Conservation (phyloP, 1,284 basidiomycete genomes). For the Cystobasidiaceae sp. region DNA sequence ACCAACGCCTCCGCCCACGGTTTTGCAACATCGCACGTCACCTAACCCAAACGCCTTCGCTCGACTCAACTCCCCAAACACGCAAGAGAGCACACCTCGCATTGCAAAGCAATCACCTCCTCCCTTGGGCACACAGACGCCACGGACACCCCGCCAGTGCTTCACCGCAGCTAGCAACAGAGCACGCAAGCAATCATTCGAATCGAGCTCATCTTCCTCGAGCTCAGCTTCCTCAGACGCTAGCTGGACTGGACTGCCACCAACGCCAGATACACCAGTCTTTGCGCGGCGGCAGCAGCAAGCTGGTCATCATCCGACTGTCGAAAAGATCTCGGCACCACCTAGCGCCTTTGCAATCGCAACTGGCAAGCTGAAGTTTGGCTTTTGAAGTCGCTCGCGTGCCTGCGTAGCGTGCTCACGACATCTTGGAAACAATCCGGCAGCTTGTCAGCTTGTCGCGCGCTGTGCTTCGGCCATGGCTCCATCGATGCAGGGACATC, state of each 20-base stretch:
- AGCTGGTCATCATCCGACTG: background rate
- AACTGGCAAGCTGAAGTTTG: conserved; percentile 27
- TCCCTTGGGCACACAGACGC: conserved; percentile 14
- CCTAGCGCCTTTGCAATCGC: conserved; percentile 11
- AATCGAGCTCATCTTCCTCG: conserved; percentile 24
- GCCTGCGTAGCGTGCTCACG: too few relatives aligned
- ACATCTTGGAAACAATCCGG: too few relatives aligned
- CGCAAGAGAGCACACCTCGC: conserved; percentile 8
- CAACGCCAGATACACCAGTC: conserved; percentile 33
- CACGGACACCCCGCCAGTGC: conserved; percentile 22
- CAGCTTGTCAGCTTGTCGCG: too few relatives aligned
- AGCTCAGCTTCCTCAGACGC: conserved; percentile 31
- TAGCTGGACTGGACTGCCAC: conserved; percentile 32
- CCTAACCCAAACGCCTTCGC: background rate
- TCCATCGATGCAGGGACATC: too few relatives aligned
- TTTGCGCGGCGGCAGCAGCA: conserved; percentile 17
- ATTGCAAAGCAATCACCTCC: conserved; percentile 10
- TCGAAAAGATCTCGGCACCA: background rate
- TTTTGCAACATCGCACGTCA: background rate
- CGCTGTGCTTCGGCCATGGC: too few relatives aligned
- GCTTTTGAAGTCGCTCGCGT: conserved; percentile 13
- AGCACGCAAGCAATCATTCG: conserved; percentile 23
- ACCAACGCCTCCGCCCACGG: background rate
- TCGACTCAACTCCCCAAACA: background rate
- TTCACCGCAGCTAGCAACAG: conserved; percentile 24